Base-by-base conservation (phyloP, 2,329 filamentous ascomycete species). In the Cladobotryum protrusum region DNA sequence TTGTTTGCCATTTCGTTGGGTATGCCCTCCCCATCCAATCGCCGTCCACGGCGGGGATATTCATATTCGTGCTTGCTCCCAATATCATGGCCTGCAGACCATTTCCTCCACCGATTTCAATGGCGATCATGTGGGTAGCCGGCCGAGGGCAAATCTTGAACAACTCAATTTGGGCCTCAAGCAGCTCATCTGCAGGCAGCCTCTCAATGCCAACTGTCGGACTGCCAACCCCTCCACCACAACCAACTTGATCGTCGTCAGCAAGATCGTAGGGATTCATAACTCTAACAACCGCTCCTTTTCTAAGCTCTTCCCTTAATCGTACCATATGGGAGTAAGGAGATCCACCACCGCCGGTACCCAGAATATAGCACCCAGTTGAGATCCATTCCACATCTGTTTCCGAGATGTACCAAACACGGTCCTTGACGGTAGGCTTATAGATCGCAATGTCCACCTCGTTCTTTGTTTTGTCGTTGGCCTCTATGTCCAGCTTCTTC, bases 101-200 rank as follows among this genome's bases (percentile, higher is more conserved):
- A 54, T 86, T 86, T 4, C 75, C 76, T 6, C 83, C 83, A n/a
- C 83, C 83, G 48, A 86, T 83, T 57, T 86, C 83, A 11, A 85
- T 63, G 1, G 79, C 74, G 53, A 86, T 79, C 53, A 85, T 76
- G 35, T 79, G 77, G 17, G 81, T 77, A 18, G 78, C 73, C 1
- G 62, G 60, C 14, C 64, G 61, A 35, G 70, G 66, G 43, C 75
- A 68, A 24, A 76, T 73, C 43, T 76, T 73, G 62, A 77, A 80
- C 11, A 85, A 67, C 57, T 78, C 78, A 1, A 58, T 56, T 52
- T 78, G 75, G 2, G 75, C 68, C 44, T 79, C 63, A 37, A 74
- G 65, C 57, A 78, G 72, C 60, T 84, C 80, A 56, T 81, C 73
- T 12, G 77, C 78, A 1, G 73, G 70, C 1, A 83, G 71, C 57